These are phyloP conservation scores for Kodamaea jinghongensis DNA, from an alignment of 805 yeast genomes.

Conservation along the genomic window DNA sequence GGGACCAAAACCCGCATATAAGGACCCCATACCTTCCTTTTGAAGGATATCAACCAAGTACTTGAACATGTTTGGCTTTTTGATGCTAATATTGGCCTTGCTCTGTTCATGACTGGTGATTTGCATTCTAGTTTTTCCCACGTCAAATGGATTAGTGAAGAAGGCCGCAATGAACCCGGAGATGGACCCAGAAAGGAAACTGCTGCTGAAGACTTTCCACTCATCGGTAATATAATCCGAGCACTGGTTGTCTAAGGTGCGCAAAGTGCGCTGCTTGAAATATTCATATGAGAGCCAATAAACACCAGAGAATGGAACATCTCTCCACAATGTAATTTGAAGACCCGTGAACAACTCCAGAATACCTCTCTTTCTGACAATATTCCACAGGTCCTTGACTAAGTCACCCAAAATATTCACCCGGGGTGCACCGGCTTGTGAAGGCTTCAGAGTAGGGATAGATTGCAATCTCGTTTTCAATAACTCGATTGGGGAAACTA, in stretches of 20 bases:
- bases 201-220: slow-evolving; percentile 52
- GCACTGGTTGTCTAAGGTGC: neutral
- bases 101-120: slow-evolving; percentile 39
- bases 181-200: slow-evolving; percentile 78
- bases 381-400: slow-evolving; percentile 50
- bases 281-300: slow-evolving; percentile 88
- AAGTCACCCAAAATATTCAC: slow-evolving; percentile 43
- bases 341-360: slow-evolving; percentile 77
- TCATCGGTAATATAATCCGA: slow-evolving; percentile 18
- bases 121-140: slow-evolving; percentile 92
- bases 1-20: slow-evolving; percentile 86
- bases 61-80: slow-evolving; percentile 58
- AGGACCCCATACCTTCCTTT: slow-evolving; percentile 75
- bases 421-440: neutral
- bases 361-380: slow-evolving; percentile 56
- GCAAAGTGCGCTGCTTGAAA: slow-evolving; percentile 22
- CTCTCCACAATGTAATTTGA: slow-evolving; percentile 89
- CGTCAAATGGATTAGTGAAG: slow-evolving; percentile 92
- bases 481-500: slow-evolving; percentile 84
- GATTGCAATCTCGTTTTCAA: slow-evolving; percentile 87
- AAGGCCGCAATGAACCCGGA: slow-evolving; percentile 87
- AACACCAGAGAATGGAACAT: slow-evolving; percentile 93
- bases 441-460: slow-evolving; percentile 51
- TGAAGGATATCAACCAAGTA: slow-evolving; percentile 61
- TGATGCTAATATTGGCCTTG: slow-evolving; percentile 7